Evolutionary conservation across 805 yeast species (phyloP).

Genomic region (Saturnispora mendoncae): DNA sequence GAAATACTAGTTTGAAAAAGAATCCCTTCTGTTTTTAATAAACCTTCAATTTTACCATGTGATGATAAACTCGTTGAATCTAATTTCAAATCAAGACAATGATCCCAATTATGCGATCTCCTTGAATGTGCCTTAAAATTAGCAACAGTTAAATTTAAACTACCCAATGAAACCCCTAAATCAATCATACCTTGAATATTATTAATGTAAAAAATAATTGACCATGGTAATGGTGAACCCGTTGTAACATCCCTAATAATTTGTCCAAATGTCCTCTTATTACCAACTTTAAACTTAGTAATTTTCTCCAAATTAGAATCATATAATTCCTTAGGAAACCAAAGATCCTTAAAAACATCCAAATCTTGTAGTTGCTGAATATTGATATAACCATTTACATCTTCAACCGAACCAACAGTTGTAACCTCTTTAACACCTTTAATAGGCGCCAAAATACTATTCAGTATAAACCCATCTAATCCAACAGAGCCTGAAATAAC

Average conservation of each 20-base stretch:
- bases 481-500: constrained; percentile 71
- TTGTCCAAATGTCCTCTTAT: constrained; percentile 31
- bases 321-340: constrained; percentile 50
- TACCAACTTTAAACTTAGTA: constrained; percentile 1
- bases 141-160: constrained; percentile 44
- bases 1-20: constrained; percentile 56
- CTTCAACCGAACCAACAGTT: constrained; percentile 41
- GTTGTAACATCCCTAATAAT: constrained; percentile 50
- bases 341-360: constrained; percentile 70
- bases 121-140: constrained; percentile 61
- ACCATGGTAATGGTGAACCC: constrained; percentile 68
- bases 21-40: constrained; percentile 39
- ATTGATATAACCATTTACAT: constrained; percentile 56
- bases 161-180: constrained; percentile 78
- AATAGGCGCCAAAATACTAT: constrained; percentile 39
- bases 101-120: constrained; percentile 63
- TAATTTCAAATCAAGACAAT: constrained; percentile 54
- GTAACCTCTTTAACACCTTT: constrained; percentile 33
- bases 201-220: constrained; percentile 46
- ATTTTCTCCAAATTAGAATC: constrained; percentile 8
- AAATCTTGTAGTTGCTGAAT: constrained; percentile 83
- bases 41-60: constrained; percentile 77
- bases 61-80: constrained; percentile 44
- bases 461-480: constrained; percentile 38
- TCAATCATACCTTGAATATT: constrained; percentile 53